A percentile compares a stretch with the other conserved stretches of the same genome.
phyloP scores from a whole-genome alignment of 495 filamentous ascomycete genomes.

The Trichoderma orchidacearum region DNA sequence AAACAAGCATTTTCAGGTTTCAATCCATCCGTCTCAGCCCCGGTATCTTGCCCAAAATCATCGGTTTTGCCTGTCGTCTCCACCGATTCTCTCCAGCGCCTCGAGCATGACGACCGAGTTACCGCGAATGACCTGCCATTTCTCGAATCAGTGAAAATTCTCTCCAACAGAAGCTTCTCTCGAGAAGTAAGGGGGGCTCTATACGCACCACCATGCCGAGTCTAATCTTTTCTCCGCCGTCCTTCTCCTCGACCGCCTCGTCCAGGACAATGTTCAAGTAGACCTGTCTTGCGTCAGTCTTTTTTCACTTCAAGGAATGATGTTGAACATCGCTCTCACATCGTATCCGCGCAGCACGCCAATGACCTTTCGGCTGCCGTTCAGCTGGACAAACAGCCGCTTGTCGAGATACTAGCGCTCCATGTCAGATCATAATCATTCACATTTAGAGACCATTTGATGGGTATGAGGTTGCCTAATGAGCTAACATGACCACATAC shows the following conservation, averaged over 20 bases:
- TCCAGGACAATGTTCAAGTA: slow-evolving; percentile 98
- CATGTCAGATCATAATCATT: slow-evolving; percentile 4
- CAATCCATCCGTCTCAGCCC: background rate
- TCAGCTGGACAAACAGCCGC: slow-evolving; percentile 91
- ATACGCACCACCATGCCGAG: slow-evolving; percentile 83
- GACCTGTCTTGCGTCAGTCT: slow-evolving; percentile 41
- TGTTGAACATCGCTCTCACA: slow-evolving; percentile 37
- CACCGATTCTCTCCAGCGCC: slow-evolving; percentile 49
- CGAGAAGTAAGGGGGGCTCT: background rate
- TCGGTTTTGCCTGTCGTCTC: slow-evolving; percentile 18
- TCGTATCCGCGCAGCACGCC: slow-evolving; percentile 91
- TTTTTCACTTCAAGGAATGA: background rate
- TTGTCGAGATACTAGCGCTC: slow-evolving; percentile 86
- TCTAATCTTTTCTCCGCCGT: slow-evolving; percentile 76
- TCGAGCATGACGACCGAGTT: slow-evolving; percentile 97
- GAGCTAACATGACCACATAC: no score
- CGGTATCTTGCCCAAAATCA: background rate
- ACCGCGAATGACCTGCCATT: slow-evolving; percentile 58
- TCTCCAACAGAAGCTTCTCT: background rate
- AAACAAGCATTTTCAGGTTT: background rate
- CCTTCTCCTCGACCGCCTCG: slow-evolving; percentile 93
- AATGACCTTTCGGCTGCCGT: slow-evolving; percentile 94
- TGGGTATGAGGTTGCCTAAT: no score
- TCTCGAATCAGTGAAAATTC: background rate
- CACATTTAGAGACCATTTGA: background rate